Conservation (phyloP, 2,329 filamentous ascomycete species). For the Fusarium solani-melongenae region DNA sequence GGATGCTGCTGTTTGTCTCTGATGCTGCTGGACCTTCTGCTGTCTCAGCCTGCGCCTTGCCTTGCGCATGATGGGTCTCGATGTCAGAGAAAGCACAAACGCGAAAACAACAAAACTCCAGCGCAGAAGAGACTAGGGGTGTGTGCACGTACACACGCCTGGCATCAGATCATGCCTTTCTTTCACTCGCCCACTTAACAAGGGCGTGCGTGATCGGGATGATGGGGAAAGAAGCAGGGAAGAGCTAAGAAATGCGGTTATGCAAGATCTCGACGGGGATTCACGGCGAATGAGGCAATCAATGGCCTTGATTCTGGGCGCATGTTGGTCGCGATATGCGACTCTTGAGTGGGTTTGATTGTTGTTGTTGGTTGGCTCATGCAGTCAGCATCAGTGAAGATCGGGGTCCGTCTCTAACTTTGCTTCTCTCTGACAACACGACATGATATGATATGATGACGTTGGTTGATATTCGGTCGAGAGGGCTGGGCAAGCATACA, state of each 20-base stretch:
- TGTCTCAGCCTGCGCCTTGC: neutral
- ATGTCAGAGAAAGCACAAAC: neutral
- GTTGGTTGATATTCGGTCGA: neutral
- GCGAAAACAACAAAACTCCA: neutral
- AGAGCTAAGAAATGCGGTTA: neutral
- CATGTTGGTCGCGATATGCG: neutral
- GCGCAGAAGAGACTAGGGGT: neutral
- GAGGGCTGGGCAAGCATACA: neutral
- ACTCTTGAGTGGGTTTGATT: neutral
- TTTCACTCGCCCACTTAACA: neutral
- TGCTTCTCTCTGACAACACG: neutral
- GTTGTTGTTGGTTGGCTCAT: neutral
- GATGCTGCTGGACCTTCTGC: neutral
- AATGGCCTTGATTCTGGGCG: neutral
- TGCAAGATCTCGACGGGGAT: neutral
- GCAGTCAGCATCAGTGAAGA: neutral
- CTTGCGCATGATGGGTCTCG: neutral
- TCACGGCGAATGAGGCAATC: neutral
- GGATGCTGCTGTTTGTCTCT: neutral
- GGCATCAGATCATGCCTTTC: slow-evolving; percentile 13
- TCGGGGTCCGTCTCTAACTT: neutral
- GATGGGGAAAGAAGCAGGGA: neutral
- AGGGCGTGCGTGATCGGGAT: slow-evolving; percentile 6
- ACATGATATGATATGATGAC: neutral
- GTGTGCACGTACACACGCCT: neutral